Evolutionary conservation across 768 basidiomycete species (phyloP).

Genomic region (Lentinula edodes): DNA sequence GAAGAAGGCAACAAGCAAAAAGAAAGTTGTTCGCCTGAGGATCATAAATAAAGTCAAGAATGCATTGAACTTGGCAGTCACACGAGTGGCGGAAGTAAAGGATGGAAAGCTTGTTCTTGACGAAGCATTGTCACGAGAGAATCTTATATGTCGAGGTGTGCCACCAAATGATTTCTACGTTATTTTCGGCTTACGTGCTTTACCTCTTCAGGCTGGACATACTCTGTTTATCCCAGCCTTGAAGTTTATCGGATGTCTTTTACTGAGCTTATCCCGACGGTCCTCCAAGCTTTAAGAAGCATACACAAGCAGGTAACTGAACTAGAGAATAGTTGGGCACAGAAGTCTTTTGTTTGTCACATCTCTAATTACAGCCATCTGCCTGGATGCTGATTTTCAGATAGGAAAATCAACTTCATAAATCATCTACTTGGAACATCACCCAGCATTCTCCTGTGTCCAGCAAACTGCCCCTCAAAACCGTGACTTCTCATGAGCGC

Average conservation of each 20-base stretch:
- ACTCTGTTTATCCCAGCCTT: neutral
- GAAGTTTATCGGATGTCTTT: slow-evolving; percentile 4
- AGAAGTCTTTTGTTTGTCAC: neutral
- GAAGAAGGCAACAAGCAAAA: slow-evolving; percentile 7
- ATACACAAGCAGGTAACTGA: neutral
- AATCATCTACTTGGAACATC: neutral
- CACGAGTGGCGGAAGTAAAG: neutral
- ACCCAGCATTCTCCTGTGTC: neutral
- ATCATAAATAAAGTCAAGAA: slow-evolving; percentile 4
- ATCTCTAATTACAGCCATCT: neutral
- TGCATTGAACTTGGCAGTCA: neutral
- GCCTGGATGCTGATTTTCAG: neutral
- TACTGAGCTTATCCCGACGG: neutral
- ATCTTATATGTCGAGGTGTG: slow-evolving; percentile 1
- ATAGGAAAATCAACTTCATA: neutral
- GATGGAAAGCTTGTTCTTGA: slow-evolving; percentile 2
- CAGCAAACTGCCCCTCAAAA: neutral
- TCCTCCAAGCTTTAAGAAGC: neutral
- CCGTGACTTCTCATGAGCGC: neutral
- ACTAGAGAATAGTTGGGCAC: neutral
- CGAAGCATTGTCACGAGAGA: neutral
- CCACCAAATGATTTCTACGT: neutral
- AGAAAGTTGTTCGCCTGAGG: slow-evolving; percentile 2
- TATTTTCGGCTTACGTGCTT: neutral
- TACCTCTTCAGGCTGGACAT: slow-evolving; percentile 1